Base-by-base conservation (phyloP, 2,329 filamentous ascomycete species). In the Fusarium luffae region DNA sequence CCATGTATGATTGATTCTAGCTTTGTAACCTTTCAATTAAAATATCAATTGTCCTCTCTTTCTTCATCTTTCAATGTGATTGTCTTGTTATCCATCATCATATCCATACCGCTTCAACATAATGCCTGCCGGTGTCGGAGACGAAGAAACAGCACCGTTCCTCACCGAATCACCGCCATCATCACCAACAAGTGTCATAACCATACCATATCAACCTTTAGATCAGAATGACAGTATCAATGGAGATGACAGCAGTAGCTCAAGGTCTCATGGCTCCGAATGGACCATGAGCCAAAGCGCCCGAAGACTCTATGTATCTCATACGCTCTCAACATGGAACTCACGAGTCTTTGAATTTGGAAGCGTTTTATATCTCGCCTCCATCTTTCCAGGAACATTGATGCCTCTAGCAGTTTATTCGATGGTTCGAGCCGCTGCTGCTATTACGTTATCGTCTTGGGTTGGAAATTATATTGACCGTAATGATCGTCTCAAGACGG, bases 391-490 rank as follows among this genome's bases (percentile, higher is more conserved):
- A 0, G 79, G 82, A 1, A 92, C 90, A 0, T 80, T 93, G 23
- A 82, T 91, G 23, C 90, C 88, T 37, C 84, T 90, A 59, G 92
- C 90, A 0, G 79, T 90, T n/a, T 93, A 93, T 73, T 91, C 91
- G 0, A 79, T 93, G 9, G 81, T 85, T 7, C 86, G 91, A 23
- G 84, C 86, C 8, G 78, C 83, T 0, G 82, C 88, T 1, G 89
- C 89, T 0, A 85, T 90, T 6, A 28, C 88, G 1, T 79, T 92
- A 9, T 86, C 89, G 0, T 85, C 87, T 14, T 81, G 81, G 47
- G 77, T 93, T 8, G 91, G 91, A 2, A 73, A 75, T 2, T 83
- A 82, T 41, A 86, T 93, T 40, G 91, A 93, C 75, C 77, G 66
- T 1, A 82, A 81, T 7, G 76, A 87, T 59, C 82, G 88, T 0